These are phyloP conservation scores for Oxytropis ochrocephala DNA, from an alignment of 306 rosid species.

Conservation along the genomic window DNA sequence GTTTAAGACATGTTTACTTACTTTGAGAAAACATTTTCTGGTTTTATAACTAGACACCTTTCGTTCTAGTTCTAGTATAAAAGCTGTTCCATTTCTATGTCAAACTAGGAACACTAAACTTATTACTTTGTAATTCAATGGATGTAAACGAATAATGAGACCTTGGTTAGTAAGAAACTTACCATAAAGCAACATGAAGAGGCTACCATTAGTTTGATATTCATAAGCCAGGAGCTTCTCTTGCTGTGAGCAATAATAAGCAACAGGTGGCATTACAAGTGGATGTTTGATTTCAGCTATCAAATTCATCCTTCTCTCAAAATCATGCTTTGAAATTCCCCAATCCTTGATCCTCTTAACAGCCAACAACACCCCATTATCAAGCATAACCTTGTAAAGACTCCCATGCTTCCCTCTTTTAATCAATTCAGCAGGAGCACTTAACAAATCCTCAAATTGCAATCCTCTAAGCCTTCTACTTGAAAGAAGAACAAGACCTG, in stretches of 20 bases:
- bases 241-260: slow-evolving; percentile 65
- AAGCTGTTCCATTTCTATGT: background rate
- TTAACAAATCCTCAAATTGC: slow-evolving; percentile 58
- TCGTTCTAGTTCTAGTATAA: too few relatives aligned
- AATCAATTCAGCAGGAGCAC: slow-evolving; percentile 68
- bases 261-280: slow-evolving; percentile 43
- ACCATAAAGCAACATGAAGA: slow-evolving; percentile 66
- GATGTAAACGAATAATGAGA: background rate
- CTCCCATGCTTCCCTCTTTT: slow-evolving; percentile 70
- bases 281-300: slow-evolving; percentile 45
- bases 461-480: slow-evolving; percentile 29
- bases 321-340: slow-evolving; percentile 46
- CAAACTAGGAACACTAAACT: background rate
- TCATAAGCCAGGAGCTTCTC: slow-evolving; percentile 76
- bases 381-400: slow-evolving; percentile 58
- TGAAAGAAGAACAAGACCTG: slow-evolving; percentile 40
- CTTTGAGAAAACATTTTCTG: too few relatives aligned
- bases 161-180: background rate
- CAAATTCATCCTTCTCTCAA: slow-evolving; percentile 43
- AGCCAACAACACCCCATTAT: slow-evolving; percentile 43
- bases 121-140: background rate
- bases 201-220: slow-evolving; percentile 61
- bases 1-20: too few relatives aligned
- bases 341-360: slow-evolving; percentile 72
- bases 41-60: too few relatives aligned